Percentiles rank a stretch among this genome's conserved stretches.
Conservation (phyloP, 2,329 filamentous ascomycete genomes). For the Podosphaera xanthii region DNA sequence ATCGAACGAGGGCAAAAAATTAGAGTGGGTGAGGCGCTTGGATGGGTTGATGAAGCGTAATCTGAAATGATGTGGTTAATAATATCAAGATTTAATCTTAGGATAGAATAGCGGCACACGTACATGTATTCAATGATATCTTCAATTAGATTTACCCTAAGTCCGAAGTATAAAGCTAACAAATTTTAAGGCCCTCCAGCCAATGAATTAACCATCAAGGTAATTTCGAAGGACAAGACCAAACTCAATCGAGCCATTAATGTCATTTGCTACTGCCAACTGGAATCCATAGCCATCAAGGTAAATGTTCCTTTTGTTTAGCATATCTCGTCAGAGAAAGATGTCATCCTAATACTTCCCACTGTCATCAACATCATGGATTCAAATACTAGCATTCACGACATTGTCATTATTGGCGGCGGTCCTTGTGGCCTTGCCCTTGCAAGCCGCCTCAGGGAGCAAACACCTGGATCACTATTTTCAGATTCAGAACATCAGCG, state of each 20-base stretch:
- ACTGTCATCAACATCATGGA: not conserved
- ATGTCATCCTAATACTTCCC: not conserved
- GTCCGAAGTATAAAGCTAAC: no score
- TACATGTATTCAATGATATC: no score
- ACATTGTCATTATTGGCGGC: slow-evolving; percentile 40
- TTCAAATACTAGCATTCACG: slow-evolving; percentile 21
- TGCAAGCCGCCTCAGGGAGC: slow-evolving; percentile 47
- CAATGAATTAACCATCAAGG: slow-evolving; percentile 4
- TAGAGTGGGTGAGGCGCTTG: slow-evolving; percentile 72
- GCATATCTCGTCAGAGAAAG: no score
- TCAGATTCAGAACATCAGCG: slow-evolving; percentile 63
- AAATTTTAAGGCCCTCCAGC: not conserved
- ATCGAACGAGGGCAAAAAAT: slow-evolving; percentile 74
- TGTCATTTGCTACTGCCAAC: not conserved
- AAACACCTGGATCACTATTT: slow-evolving; percentile 55
- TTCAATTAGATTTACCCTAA: no score
- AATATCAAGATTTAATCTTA: not conserved
- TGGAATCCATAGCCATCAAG: slow-evolving; percentile 4
- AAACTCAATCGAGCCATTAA: not conserved
- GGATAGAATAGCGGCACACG: not conserved
- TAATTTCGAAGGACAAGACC: not conserved
- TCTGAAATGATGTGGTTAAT: not conserved
- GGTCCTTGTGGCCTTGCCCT: slow-evolving; percentile 55
- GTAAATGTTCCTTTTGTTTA: not conserved
- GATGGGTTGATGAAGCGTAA: slow-evolving; percentile 37